Evolutionary conservation across 345 rosid genomes (phyloP), one percentile per base, ranked within the genome.

Genomic region (Geranium brycei): DNA sequence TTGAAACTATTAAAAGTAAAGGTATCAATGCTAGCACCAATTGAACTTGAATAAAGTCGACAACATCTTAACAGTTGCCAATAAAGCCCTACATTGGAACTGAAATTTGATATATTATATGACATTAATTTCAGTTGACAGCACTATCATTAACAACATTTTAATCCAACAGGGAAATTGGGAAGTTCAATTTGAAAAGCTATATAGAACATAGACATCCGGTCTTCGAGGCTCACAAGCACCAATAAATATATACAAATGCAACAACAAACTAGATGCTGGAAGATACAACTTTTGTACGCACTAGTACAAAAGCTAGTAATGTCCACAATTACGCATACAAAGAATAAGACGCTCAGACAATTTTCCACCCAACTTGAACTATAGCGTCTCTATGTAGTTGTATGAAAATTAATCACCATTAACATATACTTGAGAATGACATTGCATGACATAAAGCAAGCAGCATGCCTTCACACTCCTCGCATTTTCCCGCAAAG

Each of bases 391-490:
- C 51, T 41, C 13, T 11, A 41, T 11, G 13, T 41, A 4, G 51
- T 40, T 15, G 17, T 56, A 56, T 30, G 53, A 16, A 31, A 8
- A 23, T 55, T 5, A n/a, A 15, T 15, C 28, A 15, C 17, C 4
- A 32, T 32, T 3, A 32, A 6, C 23, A 55, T 13, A 15, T 55
- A 58, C 17, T 11, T 19, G 17, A 61, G 31, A 13, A 18, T 4
- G 38, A 41, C 62, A 53, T 0, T 61, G 30, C 31, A 61, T 16
- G 65, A 3, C 72, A 60, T 51, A 67, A 13, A 67, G 60, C 62
- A 67, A 74, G 59, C 23, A 55, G 16, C 72, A 61, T 72, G 89
- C 98, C 95, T 79, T 82, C 58, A 87, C 80, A 80, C 80, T 85
- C 66, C 58, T 72, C 62, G 79, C 62, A 66, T 69, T 89, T 15